Base-by-base conservation (phyloP, 768 basidiomycete species). In the Austroboletus eburneus region DNA sequence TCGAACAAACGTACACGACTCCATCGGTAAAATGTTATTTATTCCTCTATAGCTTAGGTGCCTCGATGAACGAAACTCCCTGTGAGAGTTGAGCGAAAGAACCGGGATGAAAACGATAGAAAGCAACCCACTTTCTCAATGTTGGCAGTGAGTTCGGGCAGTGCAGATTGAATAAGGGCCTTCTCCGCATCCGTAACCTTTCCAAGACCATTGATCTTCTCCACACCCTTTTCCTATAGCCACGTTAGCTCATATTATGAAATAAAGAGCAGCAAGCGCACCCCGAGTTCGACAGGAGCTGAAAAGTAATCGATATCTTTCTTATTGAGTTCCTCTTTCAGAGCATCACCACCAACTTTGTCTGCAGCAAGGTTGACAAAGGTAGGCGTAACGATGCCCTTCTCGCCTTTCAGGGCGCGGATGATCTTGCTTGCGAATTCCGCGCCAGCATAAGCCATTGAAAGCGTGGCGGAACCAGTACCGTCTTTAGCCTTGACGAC, bases 401-500 rank as follows among this genome's bases (percentile, higher is more conserved):
- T 87, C 75, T 93, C 91, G 56, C 93, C 92, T 50, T 83, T 85
- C 55, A 90, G 44, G 18, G 94, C 95, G 35, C 82, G 79, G 61
- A 98, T 75, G 61, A 97, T 72, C 62, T 91, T 88, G 55, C 67
- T 67, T 23, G 91, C 80, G 61, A 98, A 98, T 69, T 91, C 84
- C 40, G 89, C 89, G 48, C 93, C 95, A 42, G 95, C 90, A 57
- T 86, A 91, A 1, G 92, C 92, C 93, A 97, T 97, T 27, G 90
- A 92, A 47, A 95, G 80, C n/a, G 93, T 96, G 9, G 94, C 94
- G 25, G 91, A 93, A 37, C 96, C 96, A 42, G 75, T 67, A 47
- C 85, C 85, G 59, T 91, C 87, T 75, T 99, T 99, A 36, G 96
- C 96, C 72, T 96, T 88, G 65, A 98, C 95, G 61, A 98, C 94